phyloP scores from a whole-genome alignment of 2,329 filamentous ascomycete genomes.

The Paracoccidioides lutzii region DNA sequence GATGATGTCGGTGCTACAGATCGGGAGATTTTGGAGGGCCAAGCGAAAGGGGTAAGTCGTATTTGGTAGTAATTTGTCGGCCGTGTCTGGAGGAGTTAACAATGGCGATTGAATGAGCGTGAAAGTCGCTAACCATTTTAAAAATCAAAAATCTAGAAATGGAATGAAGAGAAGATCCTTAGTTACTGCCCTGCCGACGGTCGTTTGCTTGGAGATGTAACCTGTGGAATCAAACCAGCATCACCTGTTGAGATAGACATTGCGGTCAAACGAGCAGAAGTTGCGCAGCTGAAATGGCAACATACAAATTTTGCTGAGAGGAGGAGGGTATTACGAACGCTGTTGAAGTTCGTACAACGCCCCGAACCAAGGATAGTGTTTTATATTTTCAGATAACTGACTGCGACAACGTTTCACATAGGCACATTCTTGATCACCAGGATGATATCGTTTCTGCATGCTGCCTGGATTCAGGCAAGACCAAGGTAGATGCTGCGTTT shows the following conservation, averaged over 20 bases:
- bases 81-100: too few species aligned
- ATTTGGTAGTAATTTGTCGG: neutral
- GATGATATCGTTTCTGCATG: constrained; percentile 73
- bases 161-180: constrained; percentile 28
- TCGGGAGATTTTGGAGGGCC: constrained; percentile 25
- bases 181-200: constrained; percentile 69
- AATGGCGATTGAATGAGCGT: neutral
- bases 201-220: constrained; percentile 52
- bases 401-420: constrained; percentile 13
- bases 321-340: constrained; percentile 62
- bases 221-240: constrained; percentile 55
- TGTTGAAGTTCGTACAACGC: constrained; percentile 46
- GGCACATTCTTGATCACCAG: constrained; percentile 75
- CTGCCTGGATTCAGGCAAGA: constrained; percentile 90
- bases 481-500: constrained; percentile 82
- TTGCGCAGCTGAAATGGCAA: constrained; percentile 66
- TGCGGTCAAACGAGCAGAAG: constrained; percentile 57
- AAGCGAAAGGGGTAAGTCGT: constrained; percentile 26
- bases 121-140: neutral
- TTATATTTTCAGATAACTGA: neutral
- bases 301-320: constrained; percentile 65
- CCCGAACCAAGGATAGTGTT: too few species aligned
- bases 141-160: constrained; percentile 14
- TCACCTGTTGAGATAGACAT: constrained; percentile 67
- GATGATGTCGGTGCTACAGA: constrained; percentile 22